Evolutionary conservation across 2,329 filamentous ascomycete species (phyloP), one percentile per base, ranked within the genome.

Genomic region (Trichoderma semiorbis): DNA sequence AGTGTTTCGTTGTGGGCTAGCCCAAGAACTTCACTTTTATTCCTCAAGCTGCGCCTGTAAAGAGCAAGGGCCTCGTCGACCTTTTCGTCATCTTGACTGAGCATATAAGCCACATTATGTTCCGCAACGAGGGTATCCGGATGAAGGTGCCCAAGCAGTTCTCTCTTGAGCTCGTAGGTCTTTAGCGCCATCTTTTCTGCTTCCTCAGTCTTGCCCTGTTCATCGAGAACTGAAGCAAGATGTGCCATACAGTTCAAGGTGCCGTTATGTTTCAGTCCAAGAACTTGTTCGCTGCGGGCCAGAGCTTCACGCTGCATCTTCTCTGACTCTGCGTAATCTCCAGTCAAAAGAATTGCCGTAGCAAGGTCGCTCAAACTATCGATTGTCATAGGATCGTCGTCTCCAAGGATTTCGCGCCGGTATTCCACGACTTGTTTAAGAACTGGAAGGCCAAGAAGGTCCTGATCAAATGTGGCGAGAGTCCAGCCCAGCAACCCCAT

Each of bases 281-380:
- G 39, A 7, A 72, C 26, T 3, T 58, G 53, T 43, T 72, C 70
- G 30, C 64, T 63, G 28, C 34, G 55, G 16, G 64, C 64, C 16
- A 72, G 24, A 32, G 70, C 70, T 21, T 69, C 70, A 14, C 70
- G 70, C 18, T 72, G 70, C 64, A 72, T 72, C 3, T 8, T 53
- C 57, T 72, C 70, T 11, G 70, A 57, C 39, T 39, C 24, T 28
- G 26, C 10, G 7, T 60, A 50, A 55, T 72, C 53, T 1, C 36
- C 53, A 3, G 63, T 72, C 6, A 61, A 34, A 24, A n/a, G 36
- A 47, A 63, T 34, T 5, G 57, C 70, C 8, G 50, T 61, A 0
- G 70, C 70, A 30, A 72, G 55, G n/a, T 55, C 63, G 11, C 63
- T 69, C 26, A 72, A 28, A 6, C 50, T 50, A 7, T 72, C 63